Percentiles rank a stretch among this genome's conserved stretches.
These are phyloP conservation scores for Cordyceps fumosorosea DNA, from an alignment of 2,329 filamentous ascomycete species.

Conservation along the genomic window DNA sequence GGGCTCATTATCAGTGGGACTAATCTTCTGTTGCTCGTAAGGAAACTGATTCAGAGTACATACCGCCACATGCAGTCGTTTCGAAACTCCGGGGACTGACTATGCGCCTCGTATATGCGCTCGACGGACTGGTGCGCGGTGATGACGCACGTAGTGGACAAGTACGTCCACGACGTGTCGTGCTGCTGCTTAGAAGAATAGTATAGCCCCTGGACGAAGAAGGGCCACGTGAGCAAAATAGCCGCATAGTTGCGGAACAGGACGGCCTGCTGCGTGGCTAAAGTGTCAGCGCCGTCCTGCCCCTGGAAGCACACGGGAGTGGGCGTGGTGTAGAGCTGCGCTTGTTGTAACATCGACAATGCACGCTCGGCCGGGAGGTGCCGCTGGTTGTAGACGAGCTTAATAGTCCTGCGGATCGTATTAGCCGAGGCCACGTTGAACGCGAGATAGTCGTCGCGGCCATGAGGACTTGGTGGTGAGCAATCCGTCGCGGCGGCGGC, in stretches of 20 bases:
- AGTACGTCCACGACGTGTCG: neutral
- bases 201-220: neutral
- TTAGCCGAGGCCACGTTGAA: neutral
- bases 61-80: constrained; percentile 8
- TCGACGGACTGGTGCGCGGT: neutral
- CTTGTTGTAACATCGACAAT: neutral
- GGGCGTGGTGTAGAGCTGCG: neutral
- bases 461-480: neutral
- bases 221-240: neutral
- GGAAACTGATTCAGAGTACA: neutral
- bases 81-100: neutral
- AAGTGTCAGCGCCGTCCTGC: neutral
- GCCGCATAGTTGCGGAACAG: neutral
- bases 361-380: neutral
- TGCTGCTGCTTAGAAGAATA: neutral
- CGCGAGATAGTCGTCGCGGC: neutral
- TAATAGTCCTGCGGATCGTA: neutral
- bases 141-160: neutral
- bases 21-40: neutral
- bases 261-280: neutral
- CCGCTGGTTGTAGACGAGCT: neutral
- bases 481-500: neutral
- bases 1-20: neutral
- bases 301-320: neutral
- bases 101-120: neutral